Evolutionary conservation across 768 basidiomycete species (phyloP).

Genomic region (Phanerodontia chrysosporium): DNA sequence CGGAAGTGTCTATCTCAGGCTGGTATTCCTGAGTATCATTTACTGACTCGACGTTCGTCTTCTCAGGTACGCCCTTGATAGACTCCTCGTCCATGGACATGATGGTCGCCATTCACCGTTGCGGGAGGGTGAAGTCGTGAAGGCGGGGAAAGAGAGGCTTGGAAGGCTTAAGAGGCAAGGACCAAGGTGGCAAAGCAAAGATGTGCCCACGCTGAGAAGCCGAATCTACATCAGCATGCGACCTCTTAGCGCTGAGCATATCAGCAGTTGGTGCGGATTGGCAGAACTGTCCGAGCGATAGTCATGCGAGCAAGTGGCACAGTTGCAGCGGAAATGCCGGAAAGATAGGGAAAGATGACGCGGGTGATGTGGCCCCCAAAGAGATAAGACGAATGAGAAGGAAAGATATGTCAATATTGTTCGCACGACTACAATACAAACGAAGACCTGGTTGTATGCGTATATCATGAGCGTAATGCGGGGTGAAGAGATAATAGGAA

Average conservation of each 20-base stretch:
- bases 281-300: background rate
- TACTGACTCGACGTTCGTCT: conserved; percentile 5
- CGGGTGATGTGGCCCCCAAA: too few relatives aligned
- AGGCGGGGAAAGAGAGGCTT: background rate
- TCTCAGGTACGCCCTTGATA: conserved; percentile 6
- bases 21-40: conserved; percentile 35
- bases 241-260: background rate
- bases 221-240: background rate
- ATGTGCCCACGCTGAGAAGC: background rate
- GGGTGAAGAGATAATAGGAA: background rate
- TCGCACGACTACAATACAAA: too few relatives aligned
- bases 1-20: conserved; percentile 47
- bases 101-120: too few relatives aligned
- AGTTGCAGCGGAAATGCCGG: background rate
- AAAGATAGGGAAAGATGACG: background rate
- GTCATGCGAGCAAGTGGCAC: background rate
- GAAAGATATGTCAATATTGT: too few relatives aligned
- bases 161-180: background rate
- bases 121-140: too few relatives aligned
- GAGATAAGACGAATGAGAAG: too few relatives aligned
- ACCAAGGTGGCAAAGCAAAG: background rate
- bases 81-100: background rate
- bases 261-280: background rate
- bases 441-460: too few relatives aligned
- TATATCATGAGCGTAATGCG: background rate